Evolutionary conservation across 2,329 filamentous ascomycete genomes (phyloP), one percentile per base, ranked within the genome.

Genomic region (Exophiala dermatitidis): DNA sequence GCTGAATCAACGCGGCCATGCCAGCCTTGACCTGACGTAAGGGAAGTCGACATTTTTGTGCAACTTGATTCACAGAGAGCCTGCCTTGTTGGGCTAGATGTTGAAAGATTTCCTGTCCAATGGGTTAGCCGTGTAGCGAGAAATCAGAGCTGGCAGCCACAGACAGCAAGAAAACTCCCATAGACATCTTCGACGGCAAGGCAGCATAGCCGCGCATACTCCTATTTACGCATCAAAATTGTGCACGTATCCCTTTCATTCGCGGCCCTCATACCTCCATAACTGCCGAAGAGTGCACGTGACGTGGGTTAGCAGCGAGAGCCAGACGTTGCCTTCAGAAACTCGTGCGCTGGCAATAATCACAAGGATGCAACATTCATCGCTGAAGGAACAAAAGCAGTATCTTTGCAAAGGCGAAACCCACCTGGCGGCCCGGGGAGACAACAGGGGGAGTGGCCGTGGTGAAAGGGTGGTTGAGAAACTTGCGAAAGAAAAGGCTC

Each of bases 131-230:
- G 4, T 32, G 50, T 40, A 38, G 9, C 6, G 45, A 30, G 30
- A 31, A 7, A 19, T 19, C 19, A 19, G 5, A 19, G 30, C 12
- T n/a, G 3, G 44, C 45, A 32, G 32, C 56, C 43, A 75, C 85
- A 66, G 86, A 96, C 91, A 68, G 89, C 88, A 58, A 90, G 89
- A 54, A 97, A 82, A 73, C 95, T 88, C 67, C 93, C 93, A 70
- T 93, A 91, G 55, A 88, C 79, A 68, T 96, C 90, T 67, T 90
- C 84, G 60, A 97, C 85, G 59, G 96, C 80, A 68, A 95, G 83
- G 74, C 85, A 81, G 76, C 89, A 95, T 67, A 97, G 87, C 80
- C 96, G 88, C 66, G 86, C 83, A 62, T 86, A 79, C 69, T 62
- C 51, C 55, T 58, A 41, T 5, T 3, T 31, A 6, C 3, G 30